These are phyloP conservation scores for Emergomyces orientalis DNA, from an alignment of 2,329 filamentous ascomycete genomes.

Conservation along the genomic window DNA sequence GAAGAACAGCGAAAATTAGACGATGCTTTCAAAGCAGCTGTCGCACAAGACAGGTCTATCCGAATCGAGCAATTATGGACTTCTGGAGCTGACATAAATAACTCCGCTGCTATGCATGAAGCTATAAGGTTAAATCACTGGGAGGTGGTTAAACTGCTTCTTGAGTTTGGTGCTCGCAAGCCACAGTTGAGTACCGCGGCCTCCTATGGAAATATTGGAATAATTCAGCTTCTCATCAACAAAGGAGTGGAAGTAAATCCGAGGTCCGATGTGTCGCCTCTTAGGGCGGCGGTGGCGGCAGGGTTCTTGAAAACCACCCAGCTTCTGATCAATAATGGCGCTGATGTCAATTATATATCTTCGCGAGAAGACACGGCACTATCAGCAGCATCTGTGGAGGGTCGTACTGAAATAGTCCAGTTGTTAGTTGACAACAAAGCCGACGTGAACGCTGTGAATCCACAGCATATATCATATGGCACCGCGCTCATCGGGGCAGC, in stretches of 20 bases:
- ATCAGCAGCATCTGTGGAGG: not conserved
- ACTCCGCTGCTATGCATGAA: not conserved
- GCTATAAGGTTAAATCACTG: not conserved
- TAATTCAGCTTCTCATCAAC: not conserved
- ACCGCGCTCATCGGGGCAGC: not conserved
- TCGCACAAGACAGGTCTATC: not conserved
- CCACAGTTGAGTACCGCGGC: not conserved
- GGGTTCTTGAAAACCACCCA: not conserved
- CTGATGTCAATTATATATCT: not conserved
- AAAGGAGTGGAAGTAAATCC: not conserved
- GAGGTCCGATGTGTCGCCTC: not conserved
- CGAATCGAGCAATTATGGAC: not conserved
- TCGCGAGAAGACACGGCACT: not conserved
- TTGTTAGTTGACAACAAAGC: not conserved
- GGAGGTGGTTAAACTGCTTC: not conserved
- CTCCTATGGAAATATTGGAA: not conserved
- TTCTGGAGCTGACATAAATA: not conserved
- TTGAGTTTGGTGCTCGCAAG: not conserved
- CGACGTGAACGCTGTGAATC: not conserved
- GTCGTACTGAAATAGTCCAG: not conserved
- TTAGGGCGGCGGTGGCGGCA: not conserved
- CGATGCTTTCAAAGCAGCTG: not conserved
- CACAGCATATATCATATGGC: not conserved
- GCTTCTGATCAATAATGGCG: not conserved
- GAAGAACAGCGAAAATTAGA: not conserved